Conservation (phyloP, 2,329 filamentous ascomycete species). For the Cladosporium sp. region DNA sequence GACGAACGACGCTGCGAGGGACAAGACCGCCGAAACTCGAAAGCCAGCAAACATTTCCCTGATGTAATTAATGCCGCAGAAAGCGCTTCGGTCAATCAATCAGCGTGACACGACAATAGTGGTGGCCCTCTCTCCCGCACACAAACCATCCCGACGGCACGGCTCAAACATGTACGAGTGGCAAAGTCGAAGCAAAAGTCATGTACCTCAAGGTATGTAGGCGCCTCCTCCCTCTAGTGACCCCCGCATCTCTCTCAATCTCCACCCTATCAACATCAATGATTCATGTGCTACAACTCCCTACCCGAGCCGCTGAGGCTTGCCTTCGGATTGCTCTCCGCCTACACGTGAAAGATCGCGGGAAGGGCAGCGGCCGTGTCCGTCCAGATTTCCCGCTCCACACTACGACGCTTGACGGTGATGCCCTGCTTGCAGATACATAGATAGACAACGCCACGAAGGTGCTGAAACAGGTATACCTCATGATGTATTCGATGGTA, state of each 20-base stretch:
- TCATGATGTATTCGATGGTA: background rate
- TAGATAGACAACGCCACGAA: background rate
- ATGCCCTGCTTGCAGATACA: background rate
- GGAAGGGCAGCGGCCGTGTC: background rate
- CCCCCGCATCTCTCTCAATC: background rate
- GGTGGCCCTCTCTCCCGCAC: background rate
- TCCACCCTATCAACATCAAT: background rate
- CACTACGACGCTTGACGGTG: background rate
- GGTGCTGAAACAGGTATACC: background rate
- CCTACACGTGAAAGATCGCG: background rate
- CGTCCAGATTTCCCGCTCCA: background rate
- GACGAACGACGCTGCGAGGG: background rate
- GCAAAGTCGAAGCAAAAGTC: background rate
- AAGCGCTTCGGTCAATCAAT: background rate
- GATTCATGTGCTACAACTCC: background rate
- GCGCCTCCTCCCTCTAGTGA: background rate
- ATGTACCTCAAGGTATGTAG: background rate
- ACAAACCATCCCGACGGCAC: background rate
- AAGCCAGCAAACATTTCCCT: background rate
- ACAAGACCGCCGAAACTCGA: background rate
- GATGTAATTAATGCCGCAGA: background rate
- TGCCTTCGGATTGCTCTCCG: background rate
- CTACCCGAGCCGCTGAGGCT: background rate
- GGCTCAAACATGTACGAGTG: background rate
- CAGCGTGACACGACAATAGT: background rate